phyloP scores from a whole-genome alignment of 2,329 filamentous ascomycete genomes.

The Talaromyces pinophilus region DNA sequence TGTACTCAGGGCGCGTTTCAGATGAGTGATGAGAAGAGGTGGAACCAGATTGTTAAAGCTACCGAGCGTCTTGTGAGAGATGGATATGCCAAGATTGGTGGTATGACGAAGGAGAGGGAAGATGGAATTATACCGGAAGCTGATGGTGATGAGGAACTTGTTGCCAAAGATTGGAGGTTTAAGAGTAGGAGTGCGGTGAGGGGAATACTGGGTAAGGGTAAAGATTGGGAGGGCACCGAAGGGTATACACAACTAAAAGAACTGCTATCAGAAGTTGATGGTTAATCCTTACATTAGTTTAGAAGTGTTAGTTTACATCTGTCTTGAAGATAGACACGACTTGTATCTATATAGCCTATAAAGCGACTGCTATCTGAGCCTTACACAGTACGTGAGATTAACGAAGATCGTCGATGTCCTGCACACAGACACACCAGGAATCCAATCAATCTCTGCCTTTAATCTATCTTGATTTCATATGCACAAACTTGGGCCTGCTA shows the following conservation, averaged over 20 bases:
- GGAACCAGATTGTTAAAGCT: conserved; percentile 71
- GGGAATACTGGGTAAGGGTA: conserved; percentile 79
- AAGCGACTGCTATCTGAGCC: not conserved
- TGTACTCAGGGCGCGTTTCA: conserved; percentile 48
- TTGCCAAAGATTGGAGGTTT: conserved; percentile 81
- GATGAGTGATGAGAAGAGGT: conserved; percentile 63
- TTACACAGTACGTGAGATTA: not conserved
- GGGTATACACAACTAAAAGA: conserved; percentile 44
- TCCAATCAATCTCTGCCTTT: not conserved
- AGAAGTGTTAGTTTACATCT: no score
- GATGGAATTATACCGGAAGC: conserved; percentile 37
- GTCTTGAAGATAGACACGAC: not conserved
- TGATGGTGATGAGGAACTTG: conserved; percentile 51
- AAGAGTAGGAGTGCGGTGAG: conserved; percentile 84
- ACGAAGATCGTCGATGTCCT: not conserved
- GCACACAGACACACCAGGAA: not conserved
- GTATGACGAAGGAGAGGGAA: conserved; percentile 59
- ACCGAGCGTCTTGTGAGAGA: conserved; percentile 76
- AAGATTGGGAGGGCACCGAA: conserved; percentile 68
- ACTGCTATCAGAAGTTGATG: conserved; percentile 41
- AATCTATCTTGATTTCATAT: not conserved
- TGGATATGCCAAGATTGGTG: conserved; percentile 77
- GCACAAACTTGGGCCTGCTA: not conserved
- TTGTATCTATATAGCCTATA: not conserved
- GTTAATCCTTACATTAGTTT: conserved; percentile 13